Conservation (phyloP, 495 filamentous ascomycete genomes). For the Glonium stellatum region DNA sequence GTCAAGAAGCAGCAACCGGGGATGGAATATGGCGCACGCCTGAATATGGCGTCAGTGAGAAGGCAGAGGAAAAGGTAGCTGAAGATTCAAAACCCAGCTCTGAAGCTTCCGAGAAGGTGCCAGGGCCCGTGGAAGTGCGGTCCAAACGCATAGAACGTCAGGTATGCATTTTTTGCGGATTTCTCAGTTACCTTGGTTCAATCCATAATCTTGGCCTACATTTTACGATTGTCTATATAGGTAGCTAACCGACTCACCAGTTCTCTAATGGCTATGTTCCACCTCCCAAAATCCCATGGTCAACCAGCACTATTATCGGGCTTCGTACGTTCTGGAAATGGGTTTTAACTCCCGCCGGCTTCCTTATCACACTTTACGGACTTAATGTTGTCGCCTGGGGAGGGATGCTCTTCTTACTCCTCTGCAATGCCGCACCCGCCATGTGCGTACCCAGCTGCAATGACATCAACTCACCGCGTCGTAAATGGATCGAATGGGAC, state of each 20-base stretch:
- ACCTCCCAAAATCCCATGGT: slow-evolving; percentile 58
- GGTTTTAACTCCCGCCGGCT: slow-evolving; percentile 63
- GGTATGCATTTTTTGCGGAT: background rate
- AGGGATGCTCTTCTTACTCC: slow-evolving; percentile 79
- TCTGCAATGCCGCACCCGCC: slow-evolving; percentile 65
- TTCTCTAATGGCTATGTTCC: slow-evolving; percentile 62
- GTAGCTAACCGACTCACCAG: slow-evolving; percentile 1
- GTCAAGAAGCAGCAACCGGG: background rate
- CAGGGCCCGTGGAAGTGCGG: background rate
- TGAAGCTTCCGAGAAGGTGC: background rate
- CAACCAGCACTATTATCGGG: slow-evolving; percentile 45
- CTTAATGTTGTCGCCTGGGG: slow-evolving; percentile 83
- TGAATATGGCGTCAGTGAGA: slow-evolving; percentile 6
- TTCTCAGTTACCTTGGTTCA: no score
- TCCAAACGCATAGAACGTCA: background rate
- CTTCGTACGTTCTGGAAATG: slow-evolving; percentile 49
- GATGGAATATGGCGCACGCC: slow-evolving; percentile 3
- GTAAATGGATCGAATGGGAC: slow-evolving; percentile 79
- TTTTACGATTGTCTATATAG: no score
- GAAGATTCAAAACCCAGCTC: slow-evolving; percentile 2
- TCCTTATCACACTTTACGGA: slow-evolving; percentile 69
- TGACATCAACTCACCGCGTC: slow-evolving; percentile 62
- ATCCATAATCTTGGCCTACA: no score
- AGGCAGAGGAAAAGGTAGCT: slow-evolving; percentile 1
- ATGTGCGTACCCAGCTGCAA: slow-evolving; percentile 74